Conservation (phyloP, 1,284 basidiomycete species). For the Singerocomus rubriflavus region DNA sequence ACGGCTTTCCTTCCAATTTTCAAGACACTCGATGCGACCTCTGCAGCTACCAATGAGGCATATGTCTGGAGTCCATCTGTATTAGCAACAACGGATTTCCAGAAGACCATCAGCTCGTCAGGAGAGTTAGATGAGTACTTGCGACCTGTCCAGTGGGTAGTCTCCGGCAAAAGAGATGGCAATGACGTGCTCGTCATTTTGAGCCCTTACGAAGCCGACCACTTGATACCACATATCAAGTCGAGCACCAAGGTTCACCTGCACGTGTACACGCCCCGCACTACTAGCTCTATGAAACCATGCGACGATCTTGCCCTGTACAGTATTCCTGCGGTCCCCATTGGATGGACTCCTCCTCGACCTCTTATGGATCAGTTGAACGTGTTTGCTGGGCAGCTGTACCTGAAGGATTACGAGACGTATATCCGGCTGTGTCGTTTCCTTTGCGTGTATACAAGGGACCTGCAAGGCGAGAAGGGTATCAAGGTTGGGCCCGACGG, state of each 20-base stretch:
- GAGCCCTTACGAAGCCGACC: constrained; percentile 46
- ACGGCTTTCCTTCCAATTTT: constrained; percentile 8
- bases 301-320: constrained; percentile 41
- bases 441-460: constrained; percentile 35
- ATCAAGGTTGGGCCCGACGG: constrained; percentile 32
- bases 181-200: constrained; percentile 34
- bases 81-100: constrained; percentile 28
- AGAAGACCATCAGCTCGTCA: background rate
- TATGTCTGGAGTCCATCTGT: constrained; percentile 15
- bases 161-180: constrained; percentile 23
- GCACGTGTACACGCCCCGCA: constrained; percentile 44
- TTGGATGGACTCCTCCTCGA: constrained; percentile 18
- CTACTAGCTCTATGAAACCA: constrained; percentile 35
- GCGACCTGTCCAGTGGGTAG: constrained; percentile 46
- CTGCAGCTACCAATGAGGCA: background rate
- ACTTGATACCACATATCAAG: constrained; percentile 39
- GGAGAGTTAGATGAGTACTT: constrained; percentile 33
- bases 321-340: constrained; percentile 29
- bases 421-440: constrained; percentile 37
- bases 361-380: constrained; percentile 36
- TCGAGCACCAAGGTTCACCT: constrained; percentile 34
- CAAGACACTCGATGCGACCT: constrained; percentile 3
- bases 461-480: constrained; percentile 10
- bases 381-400: constrained; percentile 37
- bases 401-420: constrained; percentile 26